Evolutionary conservation across 2,329 filamentous ascomycete genomes (phyloP).

Genomic region (Rosellinia necatrix): DNA sequence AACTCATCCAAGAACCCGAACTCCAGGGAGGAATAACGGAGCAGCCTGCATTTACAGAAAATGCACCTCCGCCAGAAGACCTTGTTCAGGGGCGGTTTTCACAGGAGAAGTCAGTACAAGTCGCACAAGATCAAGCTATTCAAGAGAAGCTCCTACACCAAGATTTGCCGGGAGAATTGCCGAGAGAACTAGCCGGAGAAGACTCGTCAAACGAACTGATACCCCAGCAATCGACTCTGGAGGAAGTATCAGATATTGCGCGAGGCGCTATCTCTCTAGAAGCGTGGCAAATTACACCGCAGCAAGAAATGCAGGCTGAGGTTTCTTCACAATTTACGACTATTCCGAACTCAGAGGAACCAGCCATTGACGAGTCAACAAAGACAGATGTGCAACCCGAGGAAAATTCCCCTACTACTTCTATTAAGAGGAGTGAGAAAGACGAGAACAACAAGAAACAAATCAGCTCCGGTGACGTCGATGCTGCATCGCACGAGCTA

Average conservation of each 20-base stretch:
- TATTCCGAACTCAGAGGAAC: background rate
- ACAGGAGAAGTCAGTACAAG: no score
- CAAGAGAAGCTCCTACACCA: background rate
- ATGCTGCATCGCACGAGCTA: slow-evolving; percentile 12
- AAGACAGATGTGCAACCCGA: slow-evolving; percentile 17
- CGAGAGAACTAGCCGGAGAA: background rate
- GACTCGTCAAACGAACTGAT: background rate
- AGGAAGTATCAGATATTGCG: background rate
- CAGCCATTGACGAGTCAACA: slow-evolving; percentile 1
- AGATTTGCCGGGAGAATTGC: background rate
- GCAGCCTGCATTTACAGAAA: no score
- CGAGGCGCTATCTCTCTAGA: background rate
- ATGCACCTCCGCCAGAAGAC: no score
- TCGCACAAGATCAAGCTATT: no score
- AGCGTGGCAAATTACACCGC: background rate
- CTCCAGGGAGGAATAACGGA: no score
- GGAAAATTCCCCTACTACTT: slow-evolving; percentile 1
- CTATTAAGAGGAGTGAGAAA: slow-evolving; percentile 33
- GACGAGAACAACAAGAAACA: slow-evolving; percentile 42
- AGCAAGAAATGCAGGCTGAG: background rate
- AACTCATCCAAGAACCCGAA: no score
- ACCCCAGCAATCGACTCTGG: background rate
- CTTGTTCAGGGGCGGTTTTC: no score
- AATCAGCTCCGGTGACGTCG: slow-evolving; percentile 18
- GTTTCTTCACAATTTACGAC: slow-evolving; percentile 6